Percentiles rank a stretch among this genome's conserved stretches.
These are phyloP conservation scores for Coniochaeta sp. DNA, from an alignment of 2,329 filamentous ascomycete genomes.

Conservation along the genomic window DNA sequence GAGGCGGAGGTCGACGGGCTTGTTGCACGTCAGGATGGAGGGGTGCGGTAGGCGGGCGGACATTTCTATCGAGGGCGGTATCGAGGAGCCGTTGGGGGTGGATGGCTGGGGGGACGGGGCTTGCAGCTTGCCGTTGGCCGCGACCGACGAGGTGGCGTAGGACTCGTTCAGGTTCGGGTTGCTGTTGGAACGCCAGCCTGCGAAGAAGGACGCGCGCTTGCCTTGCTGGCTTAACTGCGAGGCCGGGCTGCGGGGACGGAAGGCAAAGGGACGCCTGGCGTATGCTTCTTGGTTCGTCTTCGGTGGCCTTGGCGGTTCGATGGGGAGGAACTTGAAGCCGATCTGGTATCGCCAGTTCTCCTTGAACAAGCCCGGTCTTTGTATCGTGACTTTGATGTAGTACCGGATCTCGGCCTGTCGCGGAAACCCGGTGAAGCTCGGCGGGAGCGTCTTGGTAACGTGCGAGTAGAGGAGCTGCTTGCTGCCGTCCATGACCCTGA, in stretches of 20 bases:
- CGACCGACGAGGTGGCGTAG: not conserved
- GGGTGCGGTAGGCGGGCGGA: constrained; percentile 79
- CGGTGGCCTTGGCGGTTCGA: constrained; percentile 74
- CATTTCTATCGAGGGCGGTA: constrained; percentile 66
- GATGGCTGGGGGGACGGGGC: constrained; percentile 14
- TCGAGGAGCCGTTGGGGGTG: constrained; percentile 17
- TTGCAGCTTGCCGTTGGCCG: constrained; percentile 6
- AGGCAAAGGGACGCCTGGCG: constrained; percentile 63
- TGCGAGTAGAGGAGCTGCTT: constrained; percentile 60
- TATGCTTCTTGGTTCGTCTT: constrained; percentile 71
- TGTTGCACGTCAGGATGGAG: constrained; percentile 81
- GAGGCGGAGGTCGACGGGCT: constrained; percentile 73
- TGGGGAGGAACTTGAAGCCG: constrained; percentile 82
- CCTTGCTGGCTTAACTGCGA: constrained; percentile 10
- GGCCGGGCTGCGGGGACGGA: constrained; percentile 32
- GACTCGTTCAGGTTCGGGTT: not conserved
- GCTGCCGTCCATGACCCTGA: constrained; percentile 56
- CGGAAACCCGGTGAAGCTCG: constrained; percentile 80
- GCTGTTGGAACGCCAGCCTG: constrained; percentile 6
- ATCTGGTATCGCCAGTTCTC: constrained; percentile 70
- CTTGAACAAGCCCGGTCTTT: constrained; percentile 80
- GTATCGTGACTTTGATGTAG: constrained; percentile 91
- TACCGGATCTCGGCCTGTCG: constrained; percentile 87
- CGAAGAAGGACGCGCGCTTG: constrained; percentile 38
- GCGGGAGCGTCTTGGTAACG: constrained; percentile 79